Base-by-base conservation (phyloP, 129 eudicot species). In the Silybum marianum region DNA sequence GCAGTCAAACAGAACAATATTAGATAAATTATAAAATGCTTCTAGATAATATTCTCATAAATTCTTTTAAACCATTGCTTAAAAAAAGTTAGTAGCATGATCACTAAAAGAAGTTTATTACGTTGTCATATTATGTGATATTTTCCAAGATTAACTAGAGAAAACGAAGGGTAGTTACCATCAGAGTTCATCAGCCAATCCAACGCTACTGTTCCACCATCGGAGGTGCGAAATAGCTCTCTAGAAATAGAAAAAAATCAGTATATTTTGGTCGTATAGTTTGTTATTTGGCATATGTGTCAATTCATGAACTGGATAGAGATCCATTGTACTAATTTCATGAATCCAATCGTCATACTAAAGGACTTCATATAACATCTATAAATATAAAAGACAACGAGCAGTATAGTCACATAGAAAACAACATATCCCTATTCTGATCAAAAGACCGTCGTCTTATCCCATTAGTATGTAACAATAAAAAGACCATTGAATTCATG, bases 181-280 rank as follows among this genome's bases (percentile, higher is more conserved):
- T 90, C 88, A 30, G 78, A 80, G 78, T 48, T 81, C 80, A 80
- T 75, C 76, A 90, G 81, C 98, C 99, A 96, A 80, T 96, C 99
- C 86, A 96, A 80, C 34, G 98, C 99, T 74, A 96, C 22, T 3
- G 95, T 96, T 85, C 99, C 99, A 77, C 98, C 99, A 90, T 96
- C 99, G 1, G 95, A 80, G 42, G 95, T 83, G 65, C 25, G 83
- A 84, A 88, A 93, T 24, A 96, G 72, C 80, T 93, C 89, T 83
- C 99, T 96, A 93, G 34, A 83, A 28, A 77, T 51, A 25, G 9
- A 74, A 65, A 42, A 42, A 23, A 21, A 12, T 25, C 7, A 65
- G 28, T 58, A 23, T 63, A 79, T 26, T 46, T 8, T 40, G 71
- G 8, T 22, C 19, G 22, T n/a, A 71, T 51, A 77, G 77, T 54